A percentile compares a stretch with the other conserved stretches of the same genome.
These are phyloP conservation scores for Diaporthe longicolla DNA, from an alignment of 2,329 filamentous ascomycete genomes.

Conservation along the genomic window DNA sequence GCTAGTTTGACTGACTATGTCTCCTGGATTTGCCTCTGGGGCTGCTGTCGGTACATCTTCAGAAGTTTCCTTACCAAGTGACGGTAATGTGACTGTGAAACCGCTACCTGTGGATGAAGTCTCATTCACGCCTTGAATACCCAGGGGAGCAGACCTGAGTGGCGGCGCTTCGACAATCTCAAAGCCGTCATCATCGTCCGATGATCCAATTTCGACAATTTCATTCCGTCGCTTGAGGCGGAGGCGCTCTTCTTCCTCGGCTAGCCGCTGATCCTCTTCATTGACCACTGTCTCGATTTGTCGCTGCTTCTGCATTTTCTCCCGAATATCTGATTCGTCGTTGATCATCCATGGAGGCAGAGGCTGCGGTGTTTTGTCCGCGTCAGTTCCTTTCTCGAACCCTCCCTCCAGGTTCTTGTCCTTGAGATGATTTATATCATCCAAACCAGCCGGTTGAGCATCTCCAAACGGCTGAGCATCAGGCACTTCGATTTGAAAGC, in stretches of 20 bases:
- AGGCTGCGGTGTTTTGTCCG: slow-evolving; percentile 65
- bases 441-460: slow-evolving; percentile 33
- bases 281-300: slow-evolving; percentile 72
- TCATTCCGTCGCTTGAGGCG: slow-evolving; percentile 61
- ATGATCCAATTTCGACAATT: slow-evolving; percentile 74
- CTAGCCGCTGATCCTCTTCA: slow-evolving; percentile 72
- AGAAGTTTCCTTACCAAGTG: slow-evolving; percentile 49
- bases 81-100: slow-evolving; percentile 4
- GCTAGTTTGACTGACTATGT: not conserved
- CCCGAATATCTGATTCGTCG: slow-evolving; percentile 75
- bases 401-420: slow-evolving; percentile 69
- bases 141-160: not conserved
- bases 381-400: slow-evolving; percentile 68
- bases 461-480: slow-evolving; percentile 44
- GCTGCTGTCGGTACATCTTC: not conserved
- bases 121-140: not conserved
- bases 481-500: slow-evolving; percentile 52
- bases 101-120: not conserved
- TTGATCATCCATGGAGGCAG: slow-evolving; percentile 83
- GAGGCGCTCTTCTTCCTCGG: slow-evolving; percentile 68
- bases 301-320: slow-evolving; percentile 71
- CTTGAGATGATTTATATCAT: slow-evolving; percentile 45
- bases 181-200: slow-evolving; percentile 70
- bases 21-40: not conserved
- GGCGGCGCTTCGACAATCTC: slow-evolving; percentile 67